Conservation (phyloP, 257 asterid genomes). For the Solanum chiquidenum region DNA sequence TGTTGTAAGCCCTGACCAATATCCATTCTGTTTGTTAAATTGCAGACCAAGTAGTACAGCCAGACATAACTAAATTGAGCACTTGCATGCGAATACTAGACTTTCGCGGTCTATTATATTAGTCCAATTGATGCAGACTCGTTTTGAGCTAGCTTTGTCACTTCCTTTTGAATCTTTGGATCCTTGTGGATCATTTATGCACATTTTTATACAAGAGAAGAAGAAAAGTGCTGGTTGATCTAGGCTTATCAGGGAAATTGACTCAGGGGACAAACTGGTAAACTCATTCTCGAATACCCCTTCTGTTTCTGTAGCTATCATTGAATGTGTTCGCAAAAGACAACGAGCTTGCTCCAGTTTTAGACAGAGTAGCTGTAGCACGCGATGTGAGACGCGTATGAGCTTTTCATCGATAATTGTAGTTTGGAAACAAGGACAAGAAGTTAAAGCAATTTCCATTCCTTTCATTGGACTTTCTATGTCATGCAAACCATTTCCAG, state of each 20-base stretch:
- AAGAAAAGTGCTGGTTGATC: slow-evolving; percentile 27
- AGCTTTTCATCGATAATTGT: slow-evolving; percentile 18
- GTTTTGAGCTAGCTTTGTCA: neutral
- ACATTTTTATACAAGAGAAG: slow-evolving; percentile 39
- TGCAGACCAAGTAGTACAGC: slow-evolving; percentile 46
- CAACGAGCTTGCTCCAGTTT: slow-evolving; percentile 24
- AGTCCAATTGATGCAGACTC: slow-evolving; percentile 7
- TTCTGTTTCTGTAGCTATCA: slow-evolving; percentile 9
- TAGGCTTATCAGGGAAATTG: neutral
- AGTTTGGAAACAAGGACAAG: slow-evolving; percentile 2
- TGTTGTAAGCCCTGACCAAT: slow-evolving; percentile 64
- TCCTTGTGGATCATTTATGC: slow-evolving; percentile 7
- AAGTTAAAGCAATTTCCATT: slow-evolving; percentile 42
- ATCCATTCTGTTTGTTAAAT: slow-evolving; percentile 35
- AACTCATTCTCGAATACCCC: neutral
- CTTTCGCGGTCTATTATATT: slow-evolving; percentile 7
- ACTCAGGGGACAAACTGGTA: neutral
- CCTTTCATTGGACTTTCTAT: slow-evolving; percentile 43
- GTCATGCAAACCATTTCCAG: neutral
- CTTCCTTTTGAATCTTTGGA: neutral
- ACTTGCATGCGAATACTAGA: slow-evolving; percentile 34
- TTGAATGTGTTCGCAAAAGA: slow-evolving; percentile 16
- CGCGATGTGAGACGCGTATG: neutral
- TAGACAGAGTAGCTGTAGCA: slow-evolving; percentile 14
- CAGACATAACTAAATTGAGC: slow-evolving; percentile 46